phyloP scores from a whole-genome alignment of 306 rosid species.

The Psophocarpus tetragonolobus region DNA sequence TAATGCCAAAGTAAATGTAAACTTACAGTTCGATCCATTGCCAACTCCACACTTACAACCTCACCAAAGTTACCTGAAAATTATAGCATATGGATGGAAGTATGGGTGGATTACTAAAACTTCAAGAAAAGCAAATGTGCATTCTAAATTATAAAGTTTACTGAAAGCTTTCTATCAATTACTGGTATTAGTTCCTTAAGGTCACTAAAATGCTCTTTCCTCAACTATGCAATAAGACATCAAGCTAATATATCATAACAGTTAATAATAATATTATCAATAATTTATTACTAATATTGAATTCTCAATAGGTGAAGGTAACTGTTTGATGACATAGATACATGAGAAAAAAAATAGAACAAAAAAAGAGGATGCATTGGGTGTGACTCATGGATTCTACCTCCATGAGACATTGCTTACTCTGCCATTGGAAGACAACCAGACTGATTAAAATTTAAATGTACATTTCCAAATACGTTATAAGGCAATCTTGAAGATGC shows the following conservation, averaged over 20 bases:
- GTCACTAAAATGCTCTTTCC: neutral
- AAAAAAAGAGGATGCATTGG: neutral
- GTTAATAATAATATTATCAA: neutral
- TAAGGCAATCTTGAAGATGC: too few species aligned
- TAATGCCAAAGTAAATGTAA: slow-evolving; percentile 12
- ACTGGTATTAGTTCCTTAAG: neutral
- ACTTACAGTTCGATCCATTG: slow-evolving; percentile 90
- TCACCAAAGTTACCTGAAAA: slow-evolving; percentile 83
- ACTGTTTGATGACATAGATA: neutral
- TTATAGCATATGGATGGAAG: neutral
- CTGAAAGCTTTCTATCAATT: neutral
- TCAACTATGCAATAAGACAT: neutral
- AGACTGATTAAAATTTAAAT: too few species aligned
- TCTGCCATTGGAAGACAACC: neutral
- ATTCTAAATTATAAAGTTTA: slow-evolving; percentile 7
- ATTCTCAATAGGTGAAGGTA: neutral
- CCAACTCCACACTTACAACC: slow-evolving; percentile 90
- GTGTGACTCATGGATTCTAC: slow-evolving; percentile 4
- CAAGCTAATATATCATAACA: neutral
- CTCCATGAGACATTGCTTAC: neutral
- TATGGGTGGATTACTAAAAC: neutral
- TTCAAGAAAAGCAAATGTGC: neutral
- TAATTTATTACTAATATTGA: neutral
- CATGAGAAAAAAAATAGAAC: neutral
- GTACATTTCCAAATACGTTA: neutral